Evolutionary conservation across 2,329 filamentous ascomycete genomes (phyloP).

Genomic region (Colletotrichum tofieldiae): DNA sequence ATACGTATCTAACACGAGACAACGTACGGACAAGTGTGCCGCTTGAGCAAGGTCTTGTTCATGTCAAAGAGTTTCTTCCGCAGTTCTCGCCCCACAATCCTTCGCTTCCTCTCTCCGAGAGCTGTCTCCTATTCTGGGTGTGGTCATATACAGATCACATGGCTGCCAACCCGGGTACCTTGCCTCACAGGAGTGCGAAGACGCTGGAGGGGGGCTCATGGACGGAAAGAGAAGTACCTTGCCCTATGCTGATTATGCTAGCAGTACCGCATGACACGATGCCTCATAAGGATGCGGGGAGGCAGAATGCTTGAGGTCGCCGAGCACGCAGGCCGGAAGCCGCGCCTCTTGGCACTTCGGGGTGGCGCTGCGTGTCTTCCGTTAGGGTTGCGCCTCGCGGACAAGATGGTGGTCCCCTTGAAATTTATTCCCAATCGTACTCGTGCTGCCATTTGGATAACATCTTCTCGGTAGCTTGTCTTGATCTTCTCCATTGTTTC

Average conservation of each 20-base stretch:
- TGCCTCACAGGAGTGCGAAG: not conserved
- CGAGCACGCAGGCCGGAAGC: not conserved
- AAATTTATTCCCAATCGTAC: not conserved
- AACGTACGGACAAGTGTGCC: too few relatives aligned
- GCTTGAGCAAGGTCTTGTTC: not conserved
- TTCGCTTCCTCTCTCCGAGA: not conserved
- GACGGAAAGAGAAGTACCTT: too few relatives aligned
- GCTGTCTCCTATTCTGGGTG: not conserved
- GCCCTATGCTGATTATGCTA: not conserved
- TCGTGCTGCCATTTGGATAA: too few relatives aligned
- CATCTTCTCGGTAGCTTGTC: not conserved
- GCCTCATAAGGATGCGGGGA: not conserved
- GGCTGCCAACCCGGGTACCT: conserved; percentile 11
- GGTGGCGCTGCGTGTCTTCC: conserved; percentile 7
- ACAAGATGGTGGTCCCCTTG: not conserved
- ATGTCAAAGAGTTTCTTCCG: not conserved
- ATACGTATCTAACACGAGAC: not conserved
- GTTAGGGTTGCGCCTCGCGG: not conserved
- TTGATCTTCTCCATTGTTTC: not conserved
- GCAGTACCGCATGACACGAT: conserved; percentile 7
- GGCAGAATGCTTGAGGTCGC: not conserved
- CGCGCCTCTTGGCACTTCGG: conserved; percentile 12
- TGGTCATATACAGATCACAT: not conserved
- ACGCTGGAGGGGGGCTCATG: not conserved
- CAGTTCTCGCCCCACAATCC: not conserved